Evolutionary conservation across 805 yeast species (phyloP).

Genomic region (Metschnikowia cerradonensis): DNA sequence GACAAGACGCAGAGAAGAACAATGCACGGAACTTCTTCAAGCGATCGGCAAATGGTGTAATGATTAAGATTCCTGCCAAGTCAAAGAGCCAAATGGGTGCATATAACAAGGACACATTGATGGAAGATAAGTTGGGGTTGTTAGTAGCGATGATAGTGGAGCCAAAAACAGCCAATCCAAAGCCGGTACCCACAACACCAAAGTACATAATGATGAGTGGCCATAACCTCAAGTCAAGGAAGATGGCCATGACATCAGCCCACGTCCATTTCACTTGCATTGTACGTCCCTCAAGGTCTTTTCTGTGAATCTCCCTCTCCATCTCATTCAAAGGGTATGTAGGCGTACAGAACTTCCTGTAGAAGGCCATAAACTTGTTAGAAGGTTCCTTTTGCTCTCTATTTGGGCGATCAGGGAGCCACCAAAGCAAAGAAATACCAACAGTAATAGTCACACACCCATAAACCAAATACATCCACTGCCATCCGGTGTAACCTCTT

Average conservation of each 20-base stretch:
- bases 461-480: slow-evolving; percentile 78
- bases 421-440: slow-evolving; percentile 67
- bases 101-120: slow-evolving; percentile 67
- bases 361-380: slow-evolving; percentile 18
- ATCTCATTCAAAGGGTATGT: slow-evolving; percentile 47
- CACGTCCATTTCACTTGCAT: slow-evolving; percentile 50
- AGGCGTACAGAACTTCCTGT: slow-evolving; percentile 27
- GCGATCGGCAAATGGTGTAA: slow-evolving; percentile 79
- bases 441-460: slow-evolving; percentile 64
- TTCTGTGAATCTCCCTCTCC: slow-evolving; percentile 55
- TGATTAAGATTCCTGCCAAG: slow-evolving; percentile 62
- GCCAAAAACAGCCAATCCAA: slow-evolving; percentile 80
- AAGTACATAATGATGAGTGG: slow-evolving; percentile 84
- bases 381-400: slow-evolving; percentile 10
- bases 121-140: slow-evolving; percentile 59
- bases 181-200: slow-evolving; percentile 91
- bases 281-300: slow-evolving; percentile 57
- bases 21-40: slow-evolving; percentile 55
- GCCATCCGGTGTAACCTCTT: slow-evolving; percentile 75
- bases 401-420: slow-evolving; percentile 80
- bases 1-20: slow-evolving; percentile 58
- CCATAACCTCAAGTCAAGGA: slow-evolving; percentile 68
- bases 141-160: slow-evolving; percentile 67
- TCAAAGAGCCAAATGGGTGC: slow-evolving; percentile 93
- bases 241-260: slow-evolving; percentile 51